phyloP scores from a whole-genome alignment of 108 stramenopile genomes.

The Parmales sp. region DNA sequence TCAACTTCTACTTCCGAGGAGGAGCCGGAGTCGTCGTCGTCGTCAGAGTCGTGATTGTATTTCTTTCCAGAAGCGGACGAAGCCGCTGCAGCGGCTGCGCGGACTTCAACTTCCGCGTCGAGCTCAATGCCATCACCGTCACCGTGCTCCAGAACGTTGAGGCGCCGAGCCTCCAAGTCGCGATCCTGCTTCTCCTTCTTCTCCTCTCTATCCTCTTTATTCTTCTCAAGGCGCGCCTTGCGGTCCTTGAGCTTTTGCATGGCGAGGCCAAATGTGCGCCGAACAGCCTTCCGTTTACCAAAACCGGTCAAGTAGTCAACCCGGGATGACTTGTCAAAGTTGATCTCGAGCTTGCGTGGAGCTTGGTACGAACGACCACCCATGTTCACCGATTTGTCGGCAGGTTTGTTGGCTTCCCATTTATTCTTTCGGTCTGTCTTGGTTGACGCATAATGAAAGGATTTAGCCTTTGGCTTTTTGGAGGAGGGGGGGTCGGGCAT shows the following conservation, averaged over 20 bases:
- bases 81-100: background rate
- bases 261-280: constrained; percentile 70
- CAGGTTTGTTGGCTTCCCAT: too few species aligned
- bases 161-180: constrained; percentile 56
- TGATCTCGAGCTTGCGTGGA: constrained; percentile 54
- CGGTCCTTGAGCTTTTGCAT: constrained; percentile 85
- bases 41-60: too few species aligned
- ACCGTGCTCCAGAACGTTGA: too few species aligned
- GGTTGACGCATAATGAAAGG: too few species aligned
- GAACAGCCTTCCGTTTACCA: constrained; percentile 56
- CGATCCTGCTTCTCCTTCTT: constrained; percentile 26
- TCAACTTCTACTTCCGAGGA: too few species aligned
- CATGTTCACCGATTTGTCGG: too few species aligned
- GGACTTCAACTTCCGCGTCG: constrained; percentile 18
- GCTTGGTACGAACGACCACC: too few species aligned
- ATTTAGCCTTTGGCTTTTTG: too few species aligned
- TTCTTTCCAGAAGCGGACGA: constrained; percentile 12
- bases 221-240: constrained; percentile 50
- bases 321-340: constrained; percentile 62
- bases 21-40: background rate
- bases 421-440: too few species aligned
- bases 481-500: too few species aligned
- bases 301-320: constrained; percentile 57
- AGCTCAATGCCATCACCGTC: too few species aligned
- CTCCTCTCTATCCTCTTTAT: constrained; percentile 45